Evolutionary conservation across 2,329 filamentous ascomycete genomes (phyloP), one percentile per base, ranked within the genome.

Genomic region (Colletotrichum eleusines): DNA sequence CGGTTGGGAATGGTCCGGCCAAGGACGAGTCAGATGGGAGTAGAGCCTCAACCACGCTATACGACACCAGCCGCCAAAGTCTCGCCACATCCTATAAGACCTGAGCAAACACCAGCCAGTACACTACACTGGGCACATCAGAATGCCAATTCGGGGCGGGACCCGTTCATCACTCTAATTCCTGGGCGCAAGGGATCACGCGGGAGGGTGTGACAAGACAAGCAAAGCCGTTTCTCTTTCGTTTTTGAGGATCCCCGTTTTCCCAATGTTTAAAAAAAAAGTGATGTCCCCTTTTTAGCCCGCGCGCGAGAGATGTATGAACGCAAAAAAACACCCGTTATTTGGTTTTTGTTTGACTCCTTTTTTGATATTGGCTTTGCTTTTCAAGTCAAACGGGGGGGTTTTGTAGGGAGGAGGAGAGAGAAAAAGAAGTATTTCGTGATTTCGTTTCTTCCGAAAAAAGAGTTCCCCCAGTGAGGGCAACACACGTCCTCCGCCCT

Each of bases 321-420:
- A 72, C 44, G 59, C 58, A 63, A 16, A 18, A 40, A 66, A 63
- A 62, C 51, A 60, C 61, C 57, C 44, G 23, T 61, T 48, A 44
- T 71, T 28, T 51, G 59, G 44, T 51, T 59, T 59, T 63, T 54
- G 69, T 51, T 54, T 64, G 64, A 63, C 54, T 76, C 71, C 73
- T 76, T 63, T 71, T 68, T 70, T 62, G 61, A 68, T 64, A 55
- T 67, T 65, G 63, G 59, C 51, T 71, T 71, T 66, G 68, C 63
- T 63, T 48, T 50, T 50, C 55, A 46, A 71, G 65, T 67, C 64
- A 71, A 71, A 59, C 64, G 44, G 50, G 28, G 55, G 55, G 44
- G 40, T 14, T 18, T 18, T 44, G 50, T 38, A 50, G 33, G 14
- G 18, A 48, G 26, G 46, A 42, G 46, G 46, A 57, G 33, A 51